Percentiles rank a stretch among this genome's conserved stretches.
phyloP scores from a whole-genome alignment of 2,329 filamentous ascomycete species.

The Xylariaceae sp. region DNA sequence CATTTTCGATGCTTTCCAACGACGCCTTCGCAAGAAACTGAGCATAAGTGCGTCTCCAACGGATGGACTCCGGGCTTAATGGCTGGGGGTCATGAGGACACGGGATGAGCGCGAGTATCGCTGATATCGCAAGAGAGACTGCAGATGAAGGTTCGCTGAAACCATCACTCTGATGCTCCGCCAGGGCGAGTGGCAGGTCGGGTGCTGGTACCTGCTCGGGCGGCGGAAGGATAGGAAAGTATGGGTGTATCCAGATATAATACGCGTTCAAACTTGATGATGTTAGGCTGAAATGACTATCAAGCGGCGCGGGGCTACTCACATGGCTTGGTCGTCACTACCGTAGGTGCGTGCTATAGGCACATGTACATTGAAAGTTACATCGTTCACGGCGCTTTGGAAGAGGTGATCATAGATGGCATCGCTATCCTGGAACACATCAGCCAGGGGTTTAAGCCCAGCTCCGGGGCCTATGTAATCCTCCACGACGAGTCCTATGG shows the following conservation, averaged over 20 bases:
- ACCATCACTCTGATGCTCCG: conserved; percentile 36
- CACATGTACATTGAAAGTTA: conserved; percentile 19
- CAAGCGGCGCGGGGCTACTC: conserved; percentile 20
- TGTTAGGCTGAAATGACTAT: conserved; percentile 5
- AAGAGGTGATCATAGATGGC: conserved; percentile 46
- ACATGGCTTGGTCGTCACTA: conserved; percentile 39
- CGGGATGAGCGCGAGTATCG: conserved; percentile 46
- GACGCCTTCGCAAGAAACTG: conserved; percentile 47
- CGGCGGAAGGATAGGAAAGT: conserved; percentile 47
- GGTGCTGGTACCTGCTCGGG: conserved; percentile 34
- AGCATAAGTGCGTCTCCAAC: conserved; percentile 44
- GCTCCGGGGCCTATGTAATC: conserved; percentile 46
- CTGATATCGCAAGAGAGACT: conserved; percentile 44
- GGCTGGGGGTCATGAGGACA: conserved; percentile 39
- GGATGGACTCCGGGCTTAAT: conserved; percentile 37
- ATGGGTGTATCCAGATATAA: conserved; percentile 50
- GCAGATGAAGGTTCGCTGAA: conserved; percentile 41
- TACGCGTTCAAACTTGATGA: conserved; percentile 43
- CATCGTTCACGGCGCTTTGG: conserved; percentile 23
- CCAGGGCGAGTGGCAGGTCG: conserved; percentile 34
- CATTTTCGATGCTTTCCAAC: conserved; percentile 46
- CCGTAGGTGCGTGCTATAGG: conserved; percentile 42
- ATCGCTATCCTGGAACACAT: conserved; percentile 45
- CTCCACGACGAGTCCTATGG: conserved; percentile 30
- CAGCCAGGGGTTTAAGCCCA: conserved; percentile 44